Evolutionary conservation across 257 asterid genomes (phyloP).

Genomic region (Solanum piurae): DNA sequence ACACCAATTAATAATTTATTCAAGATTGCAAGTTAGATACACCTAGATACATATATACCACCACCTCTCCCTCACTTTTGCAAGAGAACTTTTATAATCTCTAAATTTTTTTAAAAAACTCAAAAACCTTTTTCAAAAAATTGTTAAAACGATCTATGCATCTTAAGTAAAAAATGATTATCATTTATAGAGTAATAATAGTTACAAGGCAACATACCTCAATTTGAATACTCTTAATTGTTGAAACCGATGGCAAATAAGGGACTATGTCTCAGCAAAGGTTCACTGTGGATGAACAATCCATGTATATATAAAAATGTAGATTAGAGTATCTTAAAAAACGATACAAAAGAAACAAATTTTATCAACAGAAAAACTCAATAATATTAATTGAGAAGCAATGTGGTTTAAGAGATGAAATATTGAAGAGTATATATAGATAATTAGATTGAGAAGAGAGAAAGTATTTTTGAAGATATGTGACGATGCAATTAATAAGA

Average conservation of each 20-base stretch:
- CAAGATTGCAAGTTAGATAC: no score
- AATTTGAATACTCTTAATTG: not conserved
- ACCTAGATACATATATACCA: no score
- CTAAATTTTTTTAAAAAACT: no score
- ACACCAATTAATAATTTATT: no score
- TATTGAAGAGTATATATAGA: not conserved
- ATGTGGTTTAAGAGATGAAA: not conserved
- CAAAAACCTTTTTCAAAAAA: no score
- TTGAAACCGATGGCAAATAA: not conserved
- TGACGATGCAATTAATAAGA: not conserved
- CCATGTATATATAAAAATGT: not conserved
- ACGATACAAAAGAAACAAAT: not conserved
- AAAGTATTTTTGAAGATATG: no score
- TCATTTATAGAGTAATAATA: no score
- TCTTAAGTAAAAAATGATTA: no score
- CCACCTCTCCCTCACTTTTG: not conserved
- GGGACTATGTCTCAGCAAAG: not conserved
- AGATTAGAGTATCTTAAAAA: not conserved
- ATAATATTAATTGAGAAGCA: not conserved
- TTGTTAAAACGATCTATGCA: no score
- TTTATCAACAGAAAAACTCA: not conserved
- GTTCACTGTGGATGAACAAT: not conserved
- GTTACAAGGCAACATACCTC: not conserved
- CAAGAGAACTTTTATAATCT: no score
- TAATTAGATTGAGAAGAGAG: not conserved